A percentile compares a stretch with the other conserved stretches of the same genome.
These are phyloP conservation scores for Calonectria honghensis DNA, from an alignment of 2,329 filamentous ascomycete genomes.

Conservation along the genomic window DNA sequence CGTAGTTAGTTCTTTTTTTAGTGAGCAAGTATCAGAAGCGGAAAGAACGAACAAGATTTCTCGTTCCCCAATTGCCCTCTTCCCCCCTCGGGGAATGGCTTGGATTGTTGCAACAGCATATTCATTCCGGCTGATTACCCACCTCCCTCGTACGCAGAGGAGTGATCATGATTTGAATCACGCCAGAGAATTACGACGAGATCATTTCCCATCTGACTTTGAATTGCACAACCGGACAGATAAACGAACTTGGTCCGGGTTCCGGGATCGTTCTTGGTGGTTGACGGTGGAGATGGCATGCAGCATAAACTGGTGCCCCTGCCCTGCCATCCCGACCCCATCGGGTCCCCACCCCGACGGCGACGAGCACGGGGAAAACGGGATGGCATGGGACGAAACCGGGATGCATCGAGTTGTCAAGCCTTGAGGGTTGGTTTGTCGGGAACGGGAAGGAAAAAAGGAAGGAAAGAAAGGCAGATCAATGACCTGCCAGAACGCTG, in stretches of 20 bases:
- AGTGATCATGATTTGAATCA: neutral
- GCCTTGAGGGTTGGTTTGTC: neutral
- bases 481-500: neutral
- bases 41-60: neutral
- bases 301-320: neutral
- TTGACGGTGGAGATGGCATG: slow-evolving; percentile 1
- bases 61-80: no score
- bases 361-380: slow-evolving; percentile 16
- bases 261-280: slow-evolving; percentile 16
- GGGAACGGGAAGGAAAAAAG: neutral
- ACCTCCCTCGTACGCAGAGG: neutral
- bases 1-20: neutral
- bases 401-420: slow-evolving; percentile 7
- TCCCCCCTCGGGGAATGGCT: neutral
- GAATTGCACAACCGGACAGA: slow-evolving; percentile 4
- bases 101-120: neutral
- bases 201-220: slow-evolving; percentile 4
- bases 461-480: neutral
- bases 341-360: slow-evolving; percentile 19
- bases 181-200: neutral
- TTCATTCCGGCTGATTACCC: neutral
- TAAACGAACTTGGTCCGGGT: neutral
- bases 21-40: neutral
- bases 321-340: slow-evolving; percentile 15
- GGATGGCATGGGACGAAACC: slow-evolving; percentile 25